Evolutionary conservation across 352 stramenopile species (phyloP).

Genomic region (Elongisporangium anandrum): DNA sequence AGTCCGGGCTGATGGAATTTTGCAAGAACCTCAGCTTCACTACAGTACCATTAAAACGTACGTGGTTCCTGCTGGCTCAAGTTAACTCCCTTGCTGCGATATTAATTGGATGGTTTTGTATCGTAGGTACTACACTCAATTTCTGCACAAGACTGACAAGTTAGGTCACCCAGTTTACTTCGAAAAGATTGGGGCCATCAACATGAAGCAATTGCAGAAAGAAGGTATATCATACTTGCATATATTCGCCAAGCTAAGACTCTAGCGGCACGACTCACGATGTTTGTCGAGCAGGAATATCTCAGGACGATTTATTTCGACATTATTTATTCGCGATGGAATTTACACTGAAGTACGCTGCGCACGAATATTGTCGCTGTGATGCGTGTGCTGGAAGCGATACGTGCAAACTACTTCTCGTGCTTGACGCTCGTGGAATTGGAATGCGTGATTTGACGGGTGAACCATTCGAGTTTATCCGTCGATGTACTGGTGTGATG

Average conservation of each 20-base stretch:
- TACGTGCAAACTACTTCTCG: conserved; percentile 68
- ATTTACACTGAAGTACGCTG: conserved; percentile 77
- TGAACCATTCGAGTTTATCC: conserved; percentile 81
- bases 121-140: conserved; percentile 70
- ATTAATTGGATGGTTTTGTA: conserved; percentile 2
- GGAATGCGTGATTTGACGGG: conserved; percentile 75
- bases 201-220: conserved; percentile 76
- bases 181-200: conserved; percentile 78
- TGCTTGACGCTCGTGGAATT: conserved; percentile 70
- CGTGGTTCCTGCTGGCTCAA: background rate
- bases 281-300: conserved; percentile 23
- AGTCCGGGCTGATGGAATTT: conserved; percentile 60
- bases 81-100: background rate
- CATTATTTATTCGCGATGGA: conserved; percentile 86
- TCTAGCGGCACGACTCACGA: background rate
- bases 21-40: conserved; percentile 48
- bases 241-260: too few relatives aligned
- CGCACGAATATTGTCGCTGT: conserved; percentile 50
- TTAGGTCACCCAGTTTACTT: conserved; percentile 76
- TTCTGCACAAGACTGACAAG: conserved; percentile 77
- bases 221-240: conserved; percentile 13
- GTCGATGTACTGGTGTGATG: conserved; percentile 78
- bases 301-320: conserved; percentile 63
- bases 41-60: conserved; percentile 73
- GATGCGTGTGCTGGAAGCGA: conserved; percentile 52